A percentile compares a stretch with the other conserved stretches of the same genome.
Conservation (phyloP, 768 basidiomycete genomes). For the Kwoniella sp. region DNA sequence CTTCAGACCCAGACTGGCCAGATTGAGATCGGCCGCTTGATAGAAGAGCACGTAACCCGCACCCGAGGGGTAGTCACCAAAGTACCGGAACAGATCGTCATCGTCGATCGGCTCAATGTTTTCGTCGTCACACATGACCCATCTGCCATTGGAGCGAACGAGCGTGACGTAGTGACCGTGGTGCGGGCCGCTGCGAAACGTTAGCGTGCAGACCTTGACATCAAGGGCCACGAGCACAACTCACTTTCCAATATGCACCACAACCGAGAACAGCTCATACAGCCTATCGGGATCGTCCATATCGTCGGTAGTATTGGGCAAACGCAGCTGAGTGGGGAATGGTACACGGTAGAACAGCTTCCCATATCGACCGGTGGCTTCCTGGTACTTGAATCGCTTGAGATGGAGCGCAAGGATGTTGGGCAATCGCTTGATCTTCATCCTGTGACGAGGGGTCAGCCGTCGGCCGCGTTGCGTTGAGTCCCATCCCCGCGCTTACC, state of each 20-base stretch:
- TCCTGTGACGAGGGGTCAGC: slow-evolving; percentile 56
- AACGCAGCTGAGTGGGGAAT: slow-evolving; percentile 86
- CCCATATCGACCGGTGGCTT: slow-evolving; percentile 81
- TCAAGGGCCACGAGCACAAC: slow-evolving; percentile 49
- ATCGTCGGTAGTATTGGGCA: slow-evolving; percentile 97
- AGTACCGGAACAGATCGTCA: slow-evolving; percentile 84
- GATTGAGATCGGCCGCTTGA: slow-evolving; percentile 83
- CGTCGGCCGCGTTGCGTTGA: no score
- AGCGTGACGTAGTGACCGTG: slow-evolving; percentile 98
- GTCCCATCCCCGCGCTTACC: slow-evolving; percentile 66
- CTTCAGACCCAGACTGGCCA: slow-evolving; percentile 64
- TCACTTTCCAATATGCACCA: slow-evolving; percentile 98
- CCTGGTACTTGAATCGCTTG: slow-evolving; percentile 98
- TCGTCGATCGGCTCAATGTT: slow-evolving; percentile 83
- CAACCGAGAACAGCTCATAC: slow-evolving; percentile 91
- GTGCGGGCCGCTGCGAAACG: slow-evolving; percentile 74
- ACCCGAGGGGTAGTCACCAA: slow-evolving; percentile 74
- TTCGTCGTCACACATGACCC: slow-evolving; percentile 96
- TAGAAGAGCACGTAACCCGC: slow-evolving; percentile 97
- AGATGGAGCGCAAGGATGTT: slow-evolving; percentile 92
- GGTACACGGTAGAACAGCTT: slow-evolving; percentile 95
- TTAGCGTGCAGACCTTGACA: no score
- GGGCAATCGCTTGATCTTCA: slow-evolving; percentile 97
- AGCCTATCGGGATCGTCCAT: slow-evolving; percentile 83
- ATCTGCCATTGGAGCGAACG: slow-evolving; percentile 74